Evolutionary conservation across 2,329 filamentous ascomycete genomes (phyloP).

Genomic region (Cercospora citrullina): DNA sequence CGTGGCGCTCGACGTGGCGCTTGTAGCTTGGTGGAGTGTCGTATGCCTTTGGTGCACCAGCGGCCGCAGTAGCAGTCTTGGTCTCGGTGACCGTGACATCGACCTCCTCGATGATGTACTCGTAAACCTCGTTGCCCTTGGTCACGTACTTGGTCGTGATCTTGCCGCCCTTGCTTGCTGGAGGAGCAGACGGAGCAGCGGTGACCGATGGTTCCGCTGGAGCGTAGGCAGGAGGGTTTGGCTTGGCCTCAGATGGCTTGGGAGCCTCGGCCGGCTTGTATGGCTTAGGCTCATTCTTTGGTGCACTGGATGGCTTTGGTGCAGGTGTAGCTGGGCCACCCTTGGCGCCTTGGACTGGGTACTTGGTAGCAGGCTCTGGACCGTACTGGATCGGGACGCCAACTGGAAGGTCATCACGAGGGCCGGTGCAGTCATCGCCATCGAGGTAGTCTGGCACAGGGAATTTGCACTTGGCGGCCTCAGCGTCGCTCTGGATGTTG

Average conservation of each 20-base stretch:
- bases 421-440: slow-evolving; percentile 61
- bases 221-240: slow-evolving; percentile 25
- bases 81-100: slow-evolving; percentile 45
- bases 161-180: slow-evolving; percentile 32
- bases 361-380: slow-evolving; percentile 44
- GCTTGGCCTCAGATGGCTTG: slow-evolving; percentile 14
- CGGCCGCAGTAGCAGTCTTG: slow-evolving; percentile 30
- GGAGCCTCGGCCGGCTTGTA: slow-evolving; percentile 14
- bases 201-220: slow-evolving; percentile 30
- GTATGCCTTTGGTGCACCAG: slow-evolving; percentile 28
- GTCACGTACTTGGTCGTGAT: slow-evolving; percentile 47
- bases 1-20: slow-evolving; percentile 36
- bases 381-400: slow-evolving; percentile 53
- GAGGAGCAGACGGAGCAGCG: slow-evolving; percentile 8
- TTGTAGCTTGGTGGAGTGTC: slow-evolving; percentile 23
- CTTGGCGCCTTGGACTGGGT: slow-evolving; percentile 32
- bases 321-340: slow-evolving; percentile 24
- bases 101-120: slow-evolving; percentile 48
- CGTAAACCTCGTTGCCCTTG: slow-evolving; percentile 46
- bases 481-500: slow-evolving; percentile 60
- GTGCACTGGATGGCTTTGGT: neutral
- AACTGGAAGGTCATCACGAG: slow-evolving; percentile 65
- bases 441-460: slow-evolving; percentile 56
- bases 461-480: slow-evolving; percentile 63
- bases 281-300: neutral